phyloP scores from a whole-genome alignment of 176 grass and related monocot species.

The Leersia perrieri region DNA sequence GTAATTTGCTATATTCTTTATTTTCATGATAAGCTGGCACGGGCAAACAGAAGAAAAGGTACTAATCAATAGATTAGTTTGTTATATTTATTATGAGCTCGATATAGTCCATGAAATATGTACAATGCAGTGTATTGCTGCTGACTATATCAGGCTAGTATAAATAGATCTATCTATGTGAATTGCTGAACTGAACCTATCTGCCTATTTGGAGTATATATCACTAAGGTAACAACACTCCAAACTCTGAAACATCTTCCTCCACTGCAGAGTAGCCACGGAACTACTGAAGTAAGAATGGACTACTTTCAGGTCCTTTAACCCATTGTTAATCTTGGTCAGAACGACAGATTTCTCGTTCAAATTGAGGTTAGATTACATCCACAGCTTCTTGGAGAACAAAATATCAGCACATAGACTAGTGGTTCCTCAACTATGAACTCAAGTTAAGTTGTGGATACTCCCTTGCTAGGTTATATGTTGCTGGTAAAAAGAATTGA shows the following conservation, averaged over 20 bases:
- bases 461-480: neutral
- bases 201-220: neutral
- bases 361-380: slow-evolving; percentile 8
- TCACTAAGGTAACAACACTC: slow-evolving; percentile 23
- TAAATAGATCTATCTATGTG: slow-evolving; percentile 15
- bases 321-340: slow-evolving; percentile 26
- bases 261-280: slow-evolving; percentile 13
- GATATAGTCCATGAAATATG: slow-evolving; percentile 8
- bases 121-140: neutral
- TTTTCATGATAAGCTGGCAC: neutral
- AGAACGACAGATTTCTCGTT: slow-evolving; percentile 27
- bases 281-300: slow-evolving; percentile 6
- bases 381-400: slow-evolving; percentile 4
- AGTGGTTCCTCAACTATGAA: slow-evolving; percentile 16
- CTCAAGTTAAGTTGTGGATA: neutral
- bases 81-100: neutral
- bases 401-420: neutral
- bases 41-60: neutral
- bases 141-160: neutral
- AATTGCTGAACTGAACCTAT: slow-evolving; percentile 13
- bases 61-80: neutral
- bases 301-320: slow-evolving; percentile 29
- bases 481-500: neutral
- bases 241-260: neutral
- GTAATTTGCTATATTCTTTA: neutral